phyloP scores from a whole-genome alignment of 176 grass and related monocot genomes.

The Melocanna baccifera region DNA sequence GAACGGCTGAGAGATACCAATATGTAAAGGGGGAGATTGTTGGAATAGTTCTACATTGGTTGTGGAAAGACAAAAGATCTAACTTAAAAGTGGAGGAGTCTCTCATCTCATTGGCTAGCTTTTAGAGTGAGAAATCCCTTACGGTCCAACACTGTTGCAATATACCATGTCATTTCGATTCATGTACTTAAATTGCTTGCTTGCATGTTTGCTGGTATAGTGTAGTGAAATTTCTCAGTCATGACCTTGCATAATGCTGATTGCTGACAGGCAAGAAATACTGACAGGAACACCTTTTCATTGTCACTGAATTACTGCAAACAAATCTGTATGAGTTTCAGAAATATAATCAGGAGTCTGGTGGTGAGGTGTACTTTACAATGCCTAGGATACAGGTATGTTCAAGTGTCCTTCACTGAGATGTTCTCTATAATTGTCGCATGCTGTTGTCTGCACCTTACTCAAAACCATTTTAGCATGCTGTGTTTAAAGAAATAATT shows the following conservation, averaged over 20 bases:
- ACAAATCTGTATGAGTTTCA: constrained; percentile 97
- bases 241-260: neutral
- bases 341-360: constrained; percentile 91
- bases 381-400: constrained; percentile 93
- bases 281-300: constrained; percentile 95
- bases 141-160: neutral
- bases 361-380: constrained; percentile 70
- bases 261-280: constrained; percentile 18
- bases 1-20: too few species aligned
- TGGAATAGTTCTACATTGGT: too few species aligned
- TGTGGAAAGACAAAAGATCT: too few species aligned
- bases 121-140: too few species aligned
- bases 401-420: neutral
- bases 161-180: constrained; percentile 3
- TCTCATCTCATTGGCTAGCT: too few species aligned
- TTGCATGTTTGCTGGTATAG: constrained; percentile 18
- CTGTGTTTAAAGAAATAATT: neutral
- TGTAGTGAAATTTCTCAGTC: constrained; percentile 19
- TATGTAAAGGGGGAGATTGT: too few species aligned
- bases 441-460: neutral
- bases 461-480: neutral
- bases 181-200: constrained; percentile 26
- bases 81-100: too few species aligned
- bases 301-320: constrained; percentile 88
- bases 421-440: constrained; percentile 15